Evolutionary conservation across 345 rosid genomes (phyloP), one percentile per base, ranked within the genome.

Genomic region (Populus alba): DNA sequence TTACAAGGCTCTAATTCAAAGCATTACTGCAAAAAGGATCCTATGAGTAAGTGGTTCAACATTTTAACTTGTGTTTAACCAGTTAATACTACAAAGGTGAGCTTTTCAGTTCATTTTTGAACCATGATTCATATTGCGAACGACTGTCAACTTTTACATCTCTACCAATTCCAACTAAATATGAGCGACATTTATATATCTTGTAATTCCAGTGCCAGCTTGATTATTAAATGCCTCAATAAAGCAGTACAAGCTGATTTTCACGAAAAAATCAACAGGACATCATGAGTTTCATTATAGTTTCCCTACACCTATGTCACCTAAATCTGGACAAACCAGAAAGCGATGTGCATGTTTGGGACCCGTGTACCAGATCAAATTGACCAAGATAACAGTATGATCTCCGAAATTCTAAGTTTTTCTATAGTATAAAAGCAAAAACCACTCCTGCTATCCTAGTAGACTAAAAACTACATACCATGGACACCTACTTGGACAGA

Each of bases 171-270:
- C 91, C 88, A 95, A 81, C 57, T 55, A 80, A 84, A 92, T 88
- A 87, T 87, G 91, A 35, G 86, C 27, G 69, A 90, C 92, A 0
- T 87, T 71, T 68, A 25, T 25, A 25, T 25, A 88, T 75, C 80
- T 86, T 72, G 93, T 91, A 93, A 75, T 87, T 88, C 99, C 98
- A 95, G 66, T 87, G 87, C 98, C 98, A 93, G 62, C 62, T 55
- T 55, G 12, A 55, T 55, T 22, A 55, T 22, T 22, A 55, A 22
- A 55, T 23, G 25, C 62, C 8, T 22, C 25, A 55, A 55, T 1
- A 55, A 22, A 55, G 62, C 62, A 55, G 25, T 22, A 55, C 25
- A 22, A 22, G 25, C 62, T 22, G 25, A 1, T 55, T 55, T 49
- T 55, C n/a, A 22, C n/a, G 25, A 22, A 20, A 3, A 53, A 55